Percentiles rank a stretch among this genome's conserved stretches.
Evolutionary conservation across 495 filamentous ascomycete genomes (phyloP).

Genomic region (Staphylotrichum tortipilum): DNA sequence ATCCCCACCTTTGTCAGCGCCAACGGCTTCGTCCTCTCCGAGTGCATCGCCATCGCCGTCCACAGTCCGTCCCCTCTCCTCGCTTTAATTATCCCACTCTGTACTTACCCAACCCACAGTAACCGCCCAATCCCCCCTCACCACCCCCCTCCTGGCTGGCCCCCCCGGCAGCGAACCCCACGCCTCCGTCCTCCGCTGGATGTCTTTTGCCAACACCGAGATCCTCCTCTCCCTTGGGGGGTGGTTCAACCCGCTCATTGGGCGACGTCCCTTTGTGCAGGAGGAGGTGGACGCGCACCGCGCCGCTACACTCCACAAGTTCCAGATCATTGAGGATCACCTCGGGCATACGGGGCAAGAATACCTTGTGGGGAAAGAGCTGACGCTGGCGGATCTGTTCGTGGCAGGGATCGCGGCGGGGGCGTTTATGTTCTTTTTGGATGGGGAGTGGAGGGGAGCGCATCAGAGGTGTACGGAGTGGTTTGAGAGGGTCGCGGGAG

Average conservation of each 20-base stretch:
- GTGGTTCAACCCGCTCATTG: conserved; percentile 1
- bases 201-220: conserved; percentile 6
- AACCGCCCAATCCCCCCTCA: neutral
- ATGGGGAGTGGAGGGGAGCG: neutral
- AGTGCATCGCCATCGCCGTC: conserved; percentile 6
- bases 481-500: neutral
- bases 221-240: neutral
- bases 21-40: conserved; percentile 4
- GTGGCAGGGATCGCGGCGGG: neutral
- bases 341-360: neutral
- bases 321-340: conserved; percentile 1
- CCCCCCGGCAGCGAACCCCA: neutral
- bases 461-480: conserved; percentile 3
- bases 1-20: conserved; percentile 4
- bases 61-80: conserved; percentile 1
- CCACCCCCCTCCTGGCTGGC: conserved; percentile 2
- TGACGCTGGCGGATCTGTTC: conserved; percentile 8
- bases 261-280: neutral
- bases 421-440: conserved; percentile 3
- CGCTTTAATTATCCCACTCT: neutral
- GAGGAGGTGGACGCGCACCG: neutral
- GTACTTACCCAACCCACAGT: neutral
- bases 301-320: neutral
- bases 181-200: neutral
- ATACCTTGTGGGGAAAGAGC: conserved; percentile 2